Conservation (phyloP, 148 eudicot species). For the Selenicereus undatus region DNA sequence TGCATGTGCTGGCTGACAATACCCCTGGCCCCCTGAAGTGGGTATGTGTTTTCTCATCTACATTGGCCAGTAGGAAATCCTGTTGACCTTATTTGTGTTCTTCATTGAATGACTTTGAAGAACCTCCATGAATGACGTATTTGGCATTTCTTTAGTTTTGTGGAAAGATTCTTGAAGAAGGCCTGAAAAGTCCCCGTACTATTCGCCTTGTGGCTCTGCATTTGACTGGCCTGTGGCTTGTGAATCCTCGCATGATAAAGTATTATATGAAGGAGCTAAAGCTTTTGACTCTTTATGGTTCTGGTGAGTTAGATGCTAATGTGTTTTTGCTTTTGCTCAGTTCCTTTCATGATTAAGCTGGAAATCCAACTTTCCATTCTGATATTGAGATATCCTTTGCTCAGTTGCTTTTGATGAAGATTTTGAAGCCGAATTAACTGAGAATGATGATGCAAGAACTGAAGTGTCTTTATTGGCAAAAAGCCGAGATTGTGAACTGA, state of each 20-base stretch:
- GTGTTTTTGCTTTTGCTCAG: not conserved
- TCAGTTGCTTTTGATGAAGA: conserved; percentile 99
- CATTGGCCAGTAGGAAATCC: not conserved
- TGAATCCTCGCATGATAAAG: conserved; percentile 56
- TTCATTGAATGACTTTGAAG: not conserved
- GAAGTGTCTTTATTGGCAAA: conserved; percentile 76
- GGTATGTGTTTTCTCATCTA: conserved; percentile 41
- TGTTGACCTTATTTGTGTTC: not conserved
- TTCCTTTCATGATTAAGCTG: conserved; percentile 2
- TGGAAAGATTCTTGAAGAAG: conserved; percentile 89
- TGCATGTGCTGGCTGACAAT: conserved; percentile 60
- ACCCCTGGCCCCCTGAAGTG: conserved; percentile 89
- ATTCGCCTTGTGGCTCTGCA: conserved; percentile 95
- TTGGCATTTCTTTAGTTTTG: conserved; percentile 52
- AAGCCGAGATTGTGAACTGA: conserved; percentile 67
- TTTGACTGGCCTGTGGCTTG: conserved; percentile 84
- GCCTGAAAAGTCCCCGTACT: conserved; percentile 94
- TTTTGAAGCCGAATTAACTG: conserved; percentile 88
- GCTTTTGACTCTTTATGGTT: conserved; percentile 83
- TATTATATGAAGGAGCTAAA: conserved; percentile 83
- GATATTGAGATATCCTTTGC: conserved; percentile 16
- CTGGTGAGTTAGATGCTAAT: conserved; percentile 49
- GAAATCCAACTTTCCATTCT: not conserved
- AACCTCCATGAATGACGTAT: not conserved
- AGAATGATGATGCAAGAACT: conserved; percentile 77